A percentile compares a stretch with the other conserved stretches of the same genome.
Conservation (phyloP, 495 filamentous ascomycete species). For the Achaetomiella virescens region DNA sequence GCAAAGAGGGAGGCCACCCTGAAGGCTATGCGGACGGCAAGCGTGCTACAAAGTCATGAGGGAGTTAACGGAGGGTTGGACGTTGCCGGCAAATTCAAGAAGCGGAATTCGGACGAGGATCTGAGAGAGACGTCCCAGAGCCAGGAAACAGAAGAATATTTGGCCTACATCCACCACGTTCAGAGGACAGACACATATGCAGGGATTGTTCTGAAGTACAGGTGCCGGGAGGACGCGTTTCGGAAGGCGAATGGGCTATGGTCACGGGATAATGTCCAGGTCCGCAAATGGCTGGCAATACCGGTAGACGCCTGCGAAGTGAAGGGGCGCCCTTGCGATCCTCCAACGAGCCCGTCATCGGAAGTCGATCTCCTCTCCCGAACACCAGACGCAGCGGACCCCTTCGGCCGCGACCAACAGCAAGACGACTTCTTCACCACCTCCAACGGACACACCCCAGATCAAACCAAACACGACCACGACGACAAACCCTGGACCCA, state of each 20-base stretch:
- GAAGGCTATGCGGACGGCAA: conserved; percentile 42
- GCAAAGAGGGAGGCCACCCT: conserved; percentile 43
- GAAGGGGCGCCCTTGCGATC: conserved; percentile 61
- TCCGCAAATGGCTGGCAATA: conserved; percentile 69
- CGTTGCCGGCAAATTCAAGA: conserved; percentile 44
- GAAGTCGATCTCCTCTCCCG: conserved; percentile 42
- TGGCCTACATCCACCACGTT: conserved; percentile 90
- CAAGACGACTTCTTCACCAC: conserved; percentile 33
- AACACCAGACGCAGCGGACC: conserved; percentile 34
- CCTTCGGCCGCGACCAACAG: conserved; percentile 19
- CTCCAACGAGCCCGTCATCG: conserved; percentile 26
- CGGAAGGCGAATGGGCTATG: conserved; percentile 87
- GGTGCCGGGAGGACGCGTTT: conserved; percentile 71
- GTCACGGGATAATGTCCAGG: conserved; percentile 85
- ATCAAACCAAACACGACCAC: conserved; percentile 17
- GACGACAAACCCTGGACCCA: conserved; percentile 67
- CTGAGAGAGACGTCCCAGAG: conserved; percentile 20
- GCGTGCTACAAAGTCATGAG: conserved; percentile 47
- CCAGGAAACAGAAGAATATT: conserved; percentile 52
- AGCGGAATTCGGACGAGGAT: conserved; percentile 48
- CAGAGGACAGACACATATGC: conserved; percentile 76
- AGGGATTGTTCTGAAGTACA: conserved; percentile 83
- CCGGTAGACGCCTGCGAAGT: conserved; percentile 87
- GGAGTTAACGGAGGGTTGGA: conserved; percentile 45
- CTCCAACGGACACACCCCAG: conserved; percentile 27